Percentiles rank a stretch among this genome's conserved stretches.
These are phyloP conservation scores for Linum trigynum DNA, from an alignment of 345 rosid genomes.

Conservation along the genomic window DNA sequence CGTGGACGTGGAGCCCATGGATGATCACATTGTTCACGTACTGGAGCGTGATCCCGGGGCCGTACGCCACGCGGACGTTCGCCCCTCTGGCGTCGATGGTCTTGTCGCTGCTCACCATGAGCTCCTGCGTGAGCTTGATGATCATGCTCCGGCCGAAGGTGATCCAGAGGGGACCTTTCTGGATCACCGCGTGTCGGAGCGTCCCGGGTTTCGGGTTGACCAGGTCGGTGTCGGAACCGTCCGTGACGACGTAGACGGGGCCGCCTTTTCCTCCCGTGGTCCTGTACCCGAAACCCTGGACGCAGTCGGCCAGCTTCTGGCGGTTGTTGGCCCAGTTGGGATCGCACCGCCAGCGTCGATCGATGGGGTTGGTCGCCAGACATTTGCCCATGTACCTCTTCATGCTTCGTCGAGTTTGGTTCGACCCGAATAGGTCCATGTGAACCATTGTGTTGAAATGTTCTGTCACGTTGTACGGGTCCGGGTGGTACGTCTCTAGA, in stretches of 20 bases:
- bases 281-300: slow-evolving; percentile 5
- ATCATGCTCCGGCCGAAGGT: slow-evolving; percentile 3
- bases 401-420: background rate
- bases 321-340: slow-evolving; percentile 3
- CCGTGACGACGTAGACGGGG: background rate
- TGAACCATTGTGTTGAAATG: background rate
- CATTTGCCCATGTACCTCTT: background rate
- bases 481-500: background rate
- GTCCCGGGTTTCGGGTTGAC: slow-evolving; percentile 8
- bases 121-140: slow-evolving; percentile 6
- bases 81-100: slow-evolving; percentile 8
- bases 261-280: slow-evolving; percentile 7
- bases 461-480: background rate
- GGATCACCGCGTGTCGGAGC: slow-evolving; percentile 8
- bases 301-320: slow-evolving; percentile 8
- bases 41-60: slow-evolving; percentile 6
- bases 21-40: slow-evolving; percentile 6
- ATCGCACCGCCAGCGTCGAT: slow-evolving; percentile 8
- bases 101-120: slow-evolving; percentile 4
- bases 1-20: slow-evolving; percentile 5
- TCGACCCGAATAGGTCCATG: background rate
- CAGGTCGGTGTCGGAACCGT: slow-evolving; percentile 2
- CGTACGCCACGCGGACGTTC: background rate
- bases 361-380: slow-evolving; percentile 2
- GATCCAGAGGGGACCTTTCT: slow-evolving; percentile 5